A percentile compares a stretch with the other conserved stretches of the same genome.
Conservation (phyloP, 495 filamentous ascomycete genomes). For the Neurospora sp. region DNA sequence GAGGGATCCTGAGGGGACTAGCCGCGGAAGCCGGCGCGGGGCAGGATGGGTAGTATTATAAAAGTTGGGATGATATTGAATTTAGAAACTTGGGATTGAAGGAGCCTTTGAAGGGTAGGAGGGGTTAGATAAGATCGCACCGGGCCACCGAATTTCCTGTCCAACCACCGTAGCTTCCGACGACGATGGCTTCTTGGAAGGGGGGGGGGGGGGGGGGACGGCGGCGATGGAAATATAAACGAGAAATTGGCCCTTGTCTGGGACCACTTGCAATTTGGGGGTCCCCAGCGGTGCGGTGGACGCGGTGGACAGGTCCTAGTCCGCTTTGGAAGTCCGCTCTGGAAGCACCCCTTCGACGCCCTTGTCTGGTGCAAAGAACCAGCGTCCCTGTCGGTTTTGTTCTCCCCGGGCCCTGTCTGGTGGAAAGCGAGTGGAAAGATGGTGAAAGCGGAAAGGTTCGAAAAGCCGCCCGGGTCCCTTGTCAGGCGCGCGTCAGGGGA, state of each 20-base stretch:
- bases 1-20: background rate
- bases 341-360: background rate
- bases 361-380: background rate
- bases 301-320: background rate
- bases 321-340: background rate
- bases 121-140: background rate
- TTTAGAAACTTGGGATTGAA: background rate
- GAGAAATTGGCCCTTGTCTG: background rate
- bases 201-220: background rate
- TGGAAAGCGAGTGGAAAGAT: background rate
- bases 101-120: background rate
- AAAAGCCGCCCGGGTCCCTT: background rate
- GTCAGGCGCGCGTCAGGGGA: background rate
- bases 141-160: background rate
- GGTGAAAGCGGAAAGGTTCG: background rate
- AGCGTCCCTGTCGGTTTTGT: background rate
- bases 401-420: background rate
- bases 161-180: background rate
- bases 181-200: background rate
- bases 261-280: background rate
- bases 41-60: constrained; percentile 1
- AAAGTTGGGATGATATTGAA: constrained; percentile 11
- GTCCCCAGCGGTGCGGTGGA: background rate
- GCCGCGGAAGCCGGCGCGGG: background rate
- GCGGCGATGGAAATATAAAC: background rate